These are phyloP conservation scores for Tetraselmis striata DNA, from an alignment of 139 green algal genomes.

Conservation along the genomic window DNA sequence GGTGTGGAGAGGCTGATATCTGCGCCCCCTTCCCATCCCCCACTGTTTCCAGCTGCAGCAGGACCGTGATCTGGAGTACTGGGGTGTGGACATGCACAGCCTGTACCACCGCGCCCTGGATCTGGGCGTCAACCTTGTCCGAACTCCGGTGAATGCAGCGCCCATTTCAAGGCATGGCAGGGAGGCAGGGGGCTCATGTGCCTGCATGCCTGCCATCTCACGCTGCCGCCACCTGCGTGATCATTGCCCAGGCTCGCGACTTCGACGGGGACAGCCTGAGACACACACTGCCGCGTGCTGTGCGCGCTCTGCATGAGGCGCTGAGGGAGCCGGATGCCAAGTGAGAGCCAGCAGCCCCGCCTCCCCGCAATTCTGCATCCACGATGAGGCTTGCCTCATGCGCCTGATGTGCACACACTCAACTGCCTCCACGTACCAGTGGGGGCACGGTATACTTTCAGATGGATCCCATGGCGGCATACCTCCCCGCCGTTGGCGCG, in stretches of 20 bases:
- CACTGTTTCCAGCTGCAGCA: conserved; percentile 51
- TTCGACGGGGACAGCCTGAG: conserved; percentile 70
- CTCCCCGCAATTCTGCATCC: neutral
- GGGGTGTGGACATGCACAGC: conserved; percentile 45
- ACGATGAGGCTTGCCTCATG: neutral
- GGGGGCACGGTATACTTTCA: too few species aligned
- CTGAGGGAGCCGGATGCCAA: conserved; percentile 11
- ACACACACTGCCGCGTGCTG: conserved; percentile 47
- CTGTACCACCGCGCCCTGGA: conserved; percentile 26
- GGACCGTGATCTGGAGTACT: conserved; percentile 58
- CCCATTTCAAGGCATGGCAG: too few species aligned
- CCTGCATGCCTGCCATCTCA: neutral
- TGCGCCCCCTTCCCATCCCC: neutral
- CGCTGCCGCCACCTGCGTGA: neutral
- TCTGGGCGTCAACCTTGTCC: conserved; percentile 40
- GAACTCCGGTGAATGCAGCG: conserved; percentile 53
- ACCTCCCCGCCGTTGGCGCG: too few species aligned
- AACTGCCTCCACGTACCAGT: neutral
- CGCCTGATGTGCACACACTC: neutral
- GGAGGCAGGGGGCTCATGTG: neutral
- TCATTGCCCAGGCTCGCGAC: conserved; percentile 38
- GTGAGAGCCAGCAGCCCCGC: neutral
- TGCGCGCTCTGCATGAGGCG: conserved; percentile 24
- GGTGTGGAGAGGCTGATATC: conserved; percentile 20
- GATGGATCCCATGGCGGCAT: too few species aligned